phyloP scores from a whole-genome alignment of 306 rosid genomes.

The Quercus ilex region DNA sequence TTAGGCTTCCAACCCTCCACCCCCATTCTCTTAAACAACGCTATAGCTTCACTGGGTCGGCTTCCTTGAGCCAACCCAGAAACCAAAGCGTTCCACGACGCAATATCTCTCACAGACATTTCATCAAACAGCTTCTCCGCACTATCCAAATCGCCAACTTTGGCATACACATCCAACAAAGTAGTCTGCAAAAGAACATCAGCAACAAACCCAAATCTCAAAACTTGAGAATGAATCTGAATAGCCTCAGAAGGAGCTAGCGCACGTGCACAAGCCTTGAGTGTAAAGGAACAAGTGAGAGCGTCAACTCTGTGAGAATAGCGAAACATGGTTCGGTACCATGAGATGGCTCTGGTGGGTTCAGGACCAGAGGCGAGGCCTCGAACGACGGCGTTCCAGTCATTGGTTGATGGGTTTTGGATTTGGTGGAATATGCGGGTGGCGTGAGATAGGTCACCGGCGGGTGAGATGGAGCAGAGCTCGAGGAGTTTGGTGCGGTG shows the following conservation, averaged over 20 bases:
- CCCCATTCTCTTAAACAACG: slow-evolving; percentile 60
- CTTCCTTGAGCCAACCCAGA: slow-evolving; percentile 83
- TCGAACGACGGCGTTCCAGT: slow-evolving; percentile 78
- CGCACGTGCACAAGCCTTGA: slow-evolving; percentile 85
- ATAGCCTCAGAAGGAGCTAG: slow-evolving; percentile 56
- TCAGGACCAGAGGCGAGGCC: slow-evolving; percentile 69
- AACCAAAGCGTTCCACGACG: slow-evolving; percentile 79
- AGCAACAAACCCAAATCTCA: slow-evolving; percentile 54
- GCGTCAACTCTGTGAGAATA: slow-evolving; percentile 53
- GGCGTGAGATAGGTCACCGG: slow-evolving; percentile 60
- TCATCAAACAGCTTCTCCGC: slow-evolving; percentile 80
- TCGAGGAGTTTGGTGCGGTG: slow-evolving; percentile 67
- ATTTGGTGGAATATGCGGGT: slow-evolving; percentile 43
- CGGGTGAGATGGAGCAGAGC: slow-evolving; percentile 59
- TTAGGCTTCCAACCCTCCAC: slow-evolving; percentile 67
- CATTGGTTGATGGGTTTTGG: slow-evolving; percentile 58
- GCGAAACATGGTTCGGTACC: slow-evolving; percentile 52
- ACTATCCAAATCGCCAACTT: slow-evolving; percentile 50
- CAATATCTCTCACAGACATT: slow-evolving; percentile 61
- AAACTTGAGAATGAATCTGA: slow-evolving; percentile 64
- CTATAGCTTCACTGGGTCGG: slow-evolving; percentile 58
- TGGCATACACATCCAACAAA: slow-evolving; percentile 70
- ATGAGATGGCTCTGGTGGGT: slow-evolving; percentile 62
- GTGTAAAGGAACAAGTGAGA: slow-evolving; percentile 71
- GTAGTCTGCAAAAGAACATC: slow-evolving; percentile 62